Conservation (phyloP, 345 rosid species). For the Eucalyptus pauciflora region DNA sequence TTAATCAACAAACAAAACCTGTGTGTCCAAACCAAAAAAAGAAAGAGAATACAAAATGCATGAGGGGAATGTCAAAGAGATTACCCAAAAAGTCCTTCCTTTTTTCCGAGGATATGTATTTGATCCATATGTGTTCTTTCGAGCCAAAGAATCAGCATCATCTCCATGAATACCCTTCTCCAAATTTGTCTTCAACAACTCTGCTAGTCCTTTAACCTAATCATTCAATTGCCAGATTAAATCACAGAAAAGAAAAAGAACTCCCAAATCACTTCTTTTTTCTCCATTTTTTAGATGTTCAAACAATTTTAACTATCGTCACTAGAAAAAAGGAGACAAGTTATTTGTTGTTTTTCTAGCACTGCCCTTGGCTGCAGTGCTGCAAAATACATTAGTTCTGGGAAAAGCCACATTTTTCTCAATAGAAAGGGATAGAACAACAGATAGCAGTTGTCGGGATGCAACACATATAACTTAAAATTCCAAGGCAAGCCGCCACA, state of each 20-base stretch:
- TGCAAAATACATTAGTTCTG: not conserved
- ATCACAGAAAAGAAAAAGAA: not conserved
- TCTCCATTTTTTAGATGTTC: not conserved
- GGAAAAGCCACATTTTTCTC: not conserved
- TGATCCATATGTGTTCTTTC: slow-evolving; percentile 66
- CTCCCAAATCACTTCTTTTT: not conserved
- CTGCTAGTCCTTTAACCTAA: slow-evolving; percentile 64
- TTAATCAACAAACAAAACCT: not conserved
- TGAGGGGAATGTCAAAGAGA: not conserved
- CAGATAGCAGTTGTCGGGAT: not conserved
- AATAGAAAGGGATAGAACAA: not conserved
- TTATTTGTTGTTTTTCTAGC: not conserved
- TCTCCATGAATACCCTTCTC: slow-evolving; percentile 70
- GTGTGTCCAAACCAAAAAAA: not conserved
- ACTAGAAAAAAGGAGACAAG: not conserved
- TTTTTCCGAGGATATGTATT: slow-evolving; percentile 90
- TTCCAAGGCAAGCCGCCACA: not conserved
- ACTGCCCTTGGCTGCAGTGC: not conserved
- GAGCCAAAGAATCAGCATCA: slow-evolving; percentile 53
- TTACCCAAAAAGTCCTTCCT: slow-evolving; percentile 89
- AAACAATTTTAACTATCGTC: not conserved
- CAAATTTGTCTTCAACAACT: slow-evolving; percentile 57
- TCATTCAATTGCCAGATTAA: not conserved
- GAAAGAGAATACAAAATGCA: not conserved
- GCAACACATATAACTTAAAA: not conserved